Percentiles rank a stretch among this genome's conserved stretches.
These are phyloP conservation scores for Aspergillus bridgeri DNA, from an alignment of 495 filamentous ascomycete genomes.

Conservation along the genomic window DNA sequence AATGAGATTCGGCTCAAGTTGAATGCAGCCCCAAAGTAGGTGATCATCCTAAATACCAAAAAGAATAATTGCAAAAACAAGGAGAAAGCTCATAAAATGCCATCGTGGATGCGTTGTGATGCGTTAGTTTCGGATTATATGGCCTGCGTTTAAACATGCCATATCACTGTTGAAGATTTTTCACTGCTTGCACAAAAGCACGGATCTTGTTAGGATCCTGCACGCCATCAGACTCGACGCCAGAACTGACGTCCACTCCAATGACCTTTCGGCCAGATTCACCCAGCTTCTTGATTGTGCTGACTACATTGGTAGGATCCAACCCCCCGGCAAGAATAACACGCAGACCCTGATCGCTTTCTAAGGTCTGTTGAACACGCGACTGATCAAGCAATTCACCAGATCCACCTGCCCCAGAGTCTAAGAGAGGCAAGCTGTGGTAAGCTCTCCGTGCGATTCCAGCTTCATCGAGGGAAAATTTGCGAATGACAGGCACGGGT, in stretches of 20 bases:
- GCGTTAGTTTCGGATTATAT: not conserved
- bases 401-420: constrained; percentile 79
- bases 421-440: constrained; percentile 78
- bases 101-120: constrained; percentile 8
- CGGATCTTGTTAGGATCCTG: constrained; percentile 82
- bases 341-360: constrained; percentile 58
- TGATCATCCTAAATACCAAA: not conserved
- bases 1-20: not conserved
- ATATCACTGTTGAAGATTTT: constrained; percentile 38
- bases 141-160: not conserved
- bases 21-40: constrained; percentile 2
- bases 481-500: constrained; percentile 84
- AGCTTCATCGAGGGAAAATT: constrained; percentile 68
- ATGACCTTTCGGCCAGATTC: constrained; percentile 57
- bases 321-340: constrained; percentile 84
- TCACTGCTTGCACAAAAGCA: constrained; percentile 73
- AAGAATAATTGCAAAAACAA: not conserved
- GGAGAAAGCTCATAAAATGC: constrained; percentile 4
- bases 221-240: constrained; percentile 78
- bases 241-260: constrained; percentile 90
- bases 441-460: constrained; percentile 73
- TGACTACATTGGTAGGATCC: constrained; percentile 67
- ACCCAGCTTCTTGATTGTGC: constrained; percentile 56
- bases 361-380: constrained; percentile 58
- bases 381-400: constrained; percentile 69